Percentiles rank a stretch among this genome's conserved stretches.
These are phyloP conservation scores for Pythium vanterpoolii DNA, from an alignment of 352 stramenopile species.

Conservation along the genomic window DNA sequence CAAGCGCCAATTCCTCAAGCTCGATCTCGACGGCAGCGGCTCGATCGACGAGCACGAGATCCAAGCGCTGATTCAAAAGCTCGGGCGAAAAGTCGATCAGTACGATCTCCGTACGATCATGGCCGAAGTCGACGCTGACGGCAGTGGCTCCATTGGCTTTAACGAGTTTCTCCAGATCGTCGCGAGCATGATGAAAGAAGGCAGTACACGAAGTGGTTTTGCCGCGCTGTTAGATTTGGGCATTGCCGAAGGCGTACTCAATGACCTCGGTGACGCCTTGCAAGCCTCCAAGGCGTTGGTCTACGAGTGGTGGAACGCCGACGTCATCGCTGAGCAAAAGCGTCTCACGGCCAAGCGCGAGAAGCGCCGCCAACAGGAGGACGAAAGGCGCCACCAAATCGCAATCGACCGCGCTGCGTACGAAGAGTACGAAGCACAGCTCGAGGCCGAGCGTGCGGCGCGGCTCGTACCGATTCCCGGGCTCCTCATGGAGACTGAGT, in stretches of 20 bases:
- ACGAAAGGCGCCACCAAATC: conserved; percentile 41
- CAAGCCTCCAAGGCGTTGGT: conserved; percentile 41
- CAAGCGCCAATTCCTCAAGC: conserved; percentile 60
- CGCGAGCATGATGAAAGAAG: conserved; percentile 45
- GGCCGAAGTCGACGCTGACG: conserved; percentile 59
- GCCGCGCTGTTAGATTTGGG: conserved; percentile 48
- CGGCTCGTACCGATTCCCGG: conserved; percentile 38
- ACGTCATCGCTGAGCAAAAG: conserved; percentile 68
- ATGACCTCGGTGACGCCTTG: conserved; percentile 61
- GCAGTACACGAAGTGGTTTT: conserved; percentile 30
- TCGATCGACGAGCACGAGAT: conserved; percentile 69
- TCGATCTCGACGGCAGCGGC: conserved; percentile 66
- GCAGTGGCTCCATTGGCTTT: conserved; percentile 64
- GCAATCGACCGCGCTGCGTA: conserved; percentile 41
- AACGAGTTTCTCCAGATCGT: conserved; percentile 75
- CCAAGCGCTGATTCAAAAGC: conserved; percentile 51
- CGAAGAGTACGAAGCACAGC: conserved; percentile 36
- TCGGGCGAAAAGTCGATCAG: conserved; percentile 39
- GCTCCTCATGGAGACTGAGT: conserved; percentile 48
- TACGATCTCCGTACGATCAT: conserved; percentile 60
- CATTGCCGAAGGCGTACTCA: conserved; percentile 61
- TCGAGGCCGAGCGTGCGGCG: conserved; percentile 42
- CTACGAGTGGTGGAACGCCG: conserved; percentile 66
- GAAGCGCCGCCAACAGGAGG: conserved; percentile 39
- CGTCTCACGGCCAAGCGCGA: conserved; percentile 53